A percentile compares a stretch with the other conserved stretches of the same genome.
phyloP scores from a whole-genome alignment of 441 rosid species.

The Croton setiger region DNA sequence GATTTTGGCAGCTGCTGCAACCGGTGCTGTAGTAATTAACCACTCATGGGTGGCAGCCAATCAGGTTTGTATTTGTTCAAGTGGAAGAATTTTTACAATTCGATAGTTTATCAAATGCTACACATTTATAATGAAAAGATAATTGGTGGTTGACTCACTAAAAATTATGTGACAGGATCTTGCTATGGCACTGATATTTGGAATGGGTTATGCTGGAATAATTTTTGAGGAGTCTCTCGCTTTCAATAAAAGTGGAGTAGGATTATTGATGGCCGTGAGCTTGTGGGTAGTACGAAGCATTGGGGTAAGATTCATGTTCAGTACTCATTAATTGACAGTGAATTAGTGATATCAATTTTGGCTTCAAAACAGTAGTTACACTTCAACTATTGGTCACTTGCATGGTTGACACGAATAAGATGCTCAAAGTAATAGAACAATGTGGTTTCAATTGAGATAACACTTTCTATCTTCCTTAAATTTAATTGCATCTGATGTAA shows the following conservation, averaged over 20 bases:
- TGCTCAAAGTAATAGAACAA: background rate
- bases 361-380: background rate
- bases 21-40: slow-evolving; percentile 78
- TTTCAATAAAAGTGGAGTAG: slow-evolving; percentile 92
- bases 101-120: slow-evolving; percentile 7
- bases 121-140: background rate
- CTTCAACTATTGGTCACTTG: background rate
- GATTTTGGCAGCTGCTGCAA: slow-evolving; percentile 63
- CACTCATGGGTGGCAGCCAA: slow-evolving; percentile 97
- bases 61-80: slow-evolving; percentile 47
- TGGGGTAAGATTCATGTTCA: slow-evolving; percentile 52
- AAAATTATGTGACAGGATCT: slow-evolving; percentile 54
- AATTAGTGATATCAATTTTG: background rate
- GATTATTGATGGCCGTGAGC: slow-evolving; percentile 92
- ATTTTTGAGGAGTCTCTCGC: slow-evolving; percentile 90
- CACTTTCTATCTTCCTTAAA: background rate
- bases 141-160: slow-evolving; percentile 17
- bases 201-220: slow-evolving; percentile 80
- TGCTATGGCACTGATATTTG: slow-evolving; percentile 91
- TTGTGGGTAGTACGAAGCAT: slow-evolving; percentile 85
- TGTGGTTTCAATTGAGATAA: background rate
- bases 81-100: slow-evolving; percentile 1
- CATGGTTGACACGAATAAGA: background rate
- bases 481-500: background rate
- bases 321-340: background rate